Conservation (phyloP, 768 basidiomycete species). For the Pisolithus orientalis region DNA sequence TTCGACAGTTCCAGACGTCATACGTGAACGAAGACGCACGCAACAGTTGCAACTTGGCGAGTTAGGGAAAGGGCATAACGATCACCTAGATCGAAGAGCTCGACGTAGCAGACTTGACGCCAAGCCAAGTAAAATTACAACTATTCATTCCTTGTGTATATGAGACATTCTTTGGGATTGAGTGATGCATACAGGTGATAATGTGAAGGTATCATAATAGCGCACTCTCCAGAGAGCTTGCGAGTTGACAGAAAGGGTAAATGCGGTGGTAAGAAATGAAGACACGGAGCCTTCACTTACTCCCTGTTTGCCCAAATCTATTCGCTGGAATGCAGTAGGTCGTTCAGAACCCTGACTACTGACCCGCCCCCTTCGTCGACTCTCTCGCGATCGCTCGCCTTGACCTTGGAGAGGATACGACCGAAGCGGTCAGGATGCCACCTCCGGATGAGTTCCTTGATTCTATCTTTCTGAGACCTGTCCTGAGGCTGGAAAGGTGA, state of each 20-base stretch:
- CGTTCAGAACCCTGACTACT: conserved; percentile 67
- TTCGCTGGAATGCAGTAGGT: conserved; percentile 51
- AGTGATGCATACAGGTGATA: conserved; percentile 26
- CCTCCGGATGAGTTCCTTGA: conserved; percentile 66
- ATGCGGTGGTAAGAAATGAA: neutral
- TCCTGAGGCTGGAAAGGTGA: conserved; percentile 49
- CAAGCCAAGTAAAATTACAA: conserved; percentile 5
- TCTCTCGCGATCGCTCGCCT: conserved; percentile 54
- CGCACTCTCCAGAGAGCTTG: conserved; percentile 15
- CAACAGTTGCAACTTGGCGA: too few relatives aligned
- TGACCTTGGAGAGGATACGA: conserved; percentile 57
- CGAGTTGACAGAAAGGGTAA: conserved; percentile 5
- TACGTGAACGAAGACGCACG: too few relatives aligned
- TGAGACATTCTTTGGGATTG: conserved; percentile 8
- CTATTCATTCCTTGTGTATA: conserved; percentile 11
- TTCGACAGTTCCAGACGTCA: too few relatives aligned
- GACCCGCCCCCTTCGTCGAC: conserved; percentile 69
- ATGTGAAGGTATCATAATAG: conserved; percentile 26
- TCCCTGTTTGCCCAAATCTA: conserved; percentile 29
- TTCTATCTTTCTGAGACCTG: conserved; percentile 57
- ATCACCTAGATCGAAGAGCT: too few relatives aligned
- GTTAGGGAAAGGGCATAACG: too few relatives aligned
- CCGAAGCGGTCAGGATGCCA: conserved; percentile 88
- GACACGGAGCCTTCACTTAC: conserved; percentile 13
- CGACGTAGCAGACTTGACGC: neutral